Conservation (phyloP, 2,329 filamentous ascomycete species). For the Diplocarpon rosae region DNA sequence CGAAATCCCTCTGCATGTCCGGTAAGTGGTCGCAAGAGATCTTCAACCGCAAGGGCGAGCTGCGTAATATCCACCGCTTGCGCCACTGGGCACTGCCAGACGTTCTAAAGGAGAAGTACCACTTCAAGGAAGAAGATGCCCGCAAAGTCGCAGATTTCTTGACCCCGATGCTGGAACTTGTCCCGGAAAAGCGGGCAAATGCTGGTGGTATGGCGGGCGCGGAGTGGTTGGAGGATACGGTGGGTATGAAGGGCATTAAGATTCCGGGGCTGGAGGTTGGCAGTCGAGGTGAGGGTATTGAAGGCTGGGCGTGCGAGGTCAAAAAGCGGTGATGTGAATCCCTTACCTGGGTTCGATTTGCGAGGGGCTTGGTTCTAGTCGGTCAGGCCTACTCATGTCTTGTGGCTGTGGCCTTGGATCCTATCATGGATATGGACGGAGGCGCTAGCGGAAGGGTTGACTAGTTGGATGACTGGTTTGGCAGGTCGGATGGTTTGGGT, state of each 20-base stretch:
- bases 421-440: neutral
- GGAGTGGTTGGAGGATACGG: slow-evolving; percentile 70
- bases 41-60: slow-evolving; percentile 93
- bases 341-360: neutral
- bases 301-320: slow-evolving; percentile 84
- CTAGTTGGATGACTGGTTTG: neutral
- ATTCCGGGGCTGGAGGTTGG: slow-evolving; percentile 67
- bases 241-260: slow-evolving; percentile 74
- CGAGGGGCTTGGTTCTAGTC: neutral
- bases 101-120: slow-evolving; percentile 92
- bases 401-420: neutral
- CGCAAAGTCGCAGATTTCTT: slow-evolving; percentile 74
- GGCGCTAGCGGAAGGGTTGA: neutral
- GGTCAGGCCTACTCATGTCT: neutral
- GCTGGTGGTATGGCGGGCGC: slow-evolving; percentile 91
- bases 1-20: slow-evolving; percentile 79
- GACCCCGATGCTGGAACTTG: slow-evolving; percentile 79
- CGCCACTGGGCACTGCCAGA: slow-evolving; percentile 93
- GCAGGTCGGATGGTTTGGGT: neutral
- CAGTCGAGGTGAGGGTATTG: slow-evolving; percentile 80
- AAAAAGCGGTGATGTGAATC: slow-evolving; percentile 53
- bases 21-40: slow-evolving; percentile 99
- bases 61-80: slow-evolving; percentile 92
- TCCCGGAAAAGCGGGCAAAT: slow-evolving; percentile 83
- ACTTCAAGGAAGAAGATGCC: slow-evolving; percentile 76